Percentiles rank a stretch among this genome's conserved stretches.
These are phyloP conservation scores for Schwanniomyces pseudopolymorphus DNA, from an alignment of 805 yeast species.

Conservation along the genomic window DNA sequence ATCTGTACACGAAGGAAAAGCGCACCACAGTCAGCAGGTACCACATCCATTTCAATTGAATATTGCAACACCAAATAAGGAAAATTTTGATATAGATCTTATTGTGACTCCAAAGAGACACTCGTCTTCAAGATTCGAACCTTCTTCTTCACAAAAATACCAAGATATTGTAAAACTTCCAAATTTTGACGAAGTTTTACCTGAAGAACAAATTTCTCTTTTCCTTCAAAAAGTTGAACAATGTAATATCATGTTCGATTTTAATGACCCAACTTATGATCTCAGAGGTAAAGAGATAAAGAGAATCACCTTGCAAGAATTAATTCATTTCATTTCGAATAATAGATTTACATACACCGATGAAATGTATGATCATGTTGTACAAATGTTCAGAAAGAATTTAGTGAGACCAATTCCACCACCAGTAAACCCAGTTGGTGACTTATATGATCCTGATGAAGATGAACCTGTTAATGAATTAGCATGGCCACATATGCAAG, in stretches of 20 bases:
- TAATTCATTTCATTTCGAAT: slow-evolving; percentile 81
- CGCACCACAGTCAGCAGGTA: slow-evolving; percentile 19
- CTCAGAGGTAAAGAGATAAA: slow-evolving; percentile 91
- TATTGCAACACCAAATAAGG: slow-evolving; percentile 61
- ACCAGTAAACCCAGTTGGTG: slow-evolving; percentile 96
- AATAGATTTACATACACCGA: slow-evolving; percentile 85
- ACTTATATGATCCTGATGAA: slow-evolving; percentile 95
- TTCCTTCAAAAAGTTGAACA: slow-evolving; percentile 90
- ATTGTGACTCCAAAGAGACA: slow-evolving; percentile 83
- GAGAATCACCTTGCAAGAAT: slow-evolving; percentile 80
- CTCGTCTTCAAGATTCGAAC: slow-evolving; percentile 88
- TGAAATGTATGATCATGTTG: slow-evolving; percentile 85
- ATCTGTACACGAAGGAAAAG: slow-evolving; percentile 7
- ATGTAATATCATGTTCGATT: slow-evolving; percentile 89
- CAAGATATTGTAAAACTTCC: slow-evolving; percentile 72
- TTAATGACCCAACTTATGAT: slow-evolving; percentile 89
- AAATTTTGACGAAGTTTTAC: slow-evolving; percentile 78
- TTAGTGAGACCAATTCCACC: slow-evolving; percentile 97
- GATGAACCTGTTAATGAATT: slow-evolving; percentile 96
- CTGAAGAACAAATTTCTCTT: slow-evolving; percentile 74
- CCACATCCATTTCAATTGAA: slow-evolving; percentile 21
- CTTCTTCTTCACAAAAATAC: slow-evolving; percentile 45
- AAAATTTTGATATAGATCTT: slow-evolving; percentile 73
- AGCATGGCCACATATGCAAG: slow-evolving; percentile 99
- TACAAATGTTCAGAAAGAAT: slow-evolving; percentile 84